These are phyloP conservation scores for Rhodamnia rubescens DNA, from an alignment of 345 rosid genomes.

Conservation along the genomic window DNA sequence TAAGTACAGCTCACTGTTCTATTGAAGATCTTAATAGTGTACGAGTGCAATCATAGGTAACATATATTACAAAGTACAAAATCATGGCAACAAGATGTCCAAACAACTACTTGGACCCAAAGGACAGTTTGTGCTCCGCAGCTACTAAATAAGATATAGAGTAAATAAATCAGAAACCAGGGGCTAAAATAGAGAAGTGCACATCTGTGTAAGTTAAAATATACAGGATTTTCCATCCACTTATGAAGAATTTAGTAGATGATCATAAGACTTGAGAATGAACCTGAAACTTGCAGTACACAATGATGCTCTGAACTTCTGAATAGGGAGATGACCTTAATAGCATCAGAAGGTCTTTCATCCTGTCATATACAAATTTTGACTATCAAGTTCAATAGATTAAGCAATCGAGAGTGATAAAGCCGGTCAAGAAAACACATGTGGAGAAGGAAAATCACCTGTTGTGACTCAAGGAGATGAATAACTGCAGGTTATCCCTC, in stretches of 20 bases:
- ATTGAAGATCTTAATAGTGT: neutral
- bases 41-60: neutral
- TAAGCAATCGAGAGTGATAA: neutral
- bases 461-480: conserved; percentile 69
- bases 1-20: neutral
- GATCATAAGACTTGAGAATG: neutral
- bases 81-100: neutral
- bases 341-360: conserved; percentile 71
- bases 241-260: neutral
- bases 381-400: neutral
- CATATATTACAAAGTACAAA: neutral
- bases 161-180: neutral
- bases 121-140: neutral
- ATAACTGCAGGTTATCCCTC: conserved; percentile 66
- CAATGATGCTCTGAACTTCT: conserved; percentile 65
- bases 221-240: neutral
- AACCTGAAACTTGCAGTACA: conserved; percentile 99
- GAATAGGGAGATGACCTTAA: conserved; percentile 57
- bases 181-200: neutral
- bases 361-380: conserved; percentile 26
- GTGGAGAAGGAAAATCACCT: conserved; percentile 30
- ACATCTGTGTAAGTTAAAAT: neutral
- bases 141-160: neutral
- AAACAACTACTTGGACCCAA: neutral
- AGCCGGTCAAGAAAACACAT: neutral